phyloP scores from a whole-genome alignment of 257 asterid species.

The Salvia miltiorrhiza region DNA sequence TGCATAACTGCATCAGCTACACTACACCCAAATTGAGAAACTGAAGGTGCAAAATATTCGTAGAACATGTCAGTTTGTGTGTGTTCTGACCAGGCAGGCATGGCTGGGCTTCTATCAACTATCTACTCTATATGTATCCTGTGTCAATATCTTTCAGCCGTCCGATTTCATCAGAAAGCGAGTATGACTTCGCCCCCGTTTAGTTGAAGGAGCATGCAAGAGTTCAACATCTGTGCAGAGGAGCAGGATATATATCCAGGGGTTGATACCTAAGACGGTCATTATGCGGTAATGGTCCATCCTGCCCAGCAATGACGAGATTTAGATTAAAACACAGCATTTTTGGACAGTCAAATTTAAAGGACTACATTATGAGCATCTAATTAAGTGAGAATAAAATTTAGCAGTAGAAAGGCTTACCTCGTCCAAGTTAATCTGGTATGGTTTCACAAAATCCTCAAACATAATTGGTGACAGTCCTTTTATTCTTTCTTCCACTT shows the following conservation, averaged over 20 bases:
- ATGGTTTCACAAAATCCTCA: constrained; percentile 87
- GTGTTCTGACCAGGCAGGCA: not conserved
- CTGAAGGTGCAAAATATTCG: not conserved
- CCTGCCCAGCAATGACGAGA: constrained; percentile 38
- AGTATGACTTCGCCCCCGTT: not conserved
- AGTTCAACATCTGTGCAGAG: constrained; percentile 69
- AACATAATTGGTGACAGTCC: constrained; percentile 73
- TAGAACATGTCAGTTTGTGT: not conserved
- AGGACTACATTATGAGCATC: no score
- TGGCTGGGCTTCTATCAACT: constrained; percentile 6
- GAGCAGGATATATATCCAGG: constrained; percentile 86
- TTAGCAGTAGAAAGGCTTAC: constrained; percentile 23
- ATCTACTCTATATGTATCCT: constrained; percentile 13
- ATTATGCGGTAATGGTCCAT: constrained; percentile 75
- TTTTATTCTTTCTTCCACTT: constrained; percentile 75
- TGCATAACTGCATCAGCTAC: not conserved
- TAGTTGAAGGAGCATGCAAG: constrained; percentile 1
- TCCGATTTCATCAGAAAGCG: not conserved
- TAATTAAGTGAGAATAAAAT: not conserved
- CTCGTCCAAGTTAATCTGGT: constrained; percentile 72
- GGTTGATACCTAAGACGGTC: constrained; percentile 62
- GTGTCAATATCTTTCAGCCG: not conserved
- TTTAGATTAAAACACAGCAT: not conserved
- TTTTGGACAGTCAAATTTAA: not conserved
- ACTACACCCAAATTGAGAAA: not conserved